These are phyloP conservation scores for Ustilago loliicola DNA, from an alignment of 1,284 basidiomycete species.

Conservation along the genomic window DNA sequence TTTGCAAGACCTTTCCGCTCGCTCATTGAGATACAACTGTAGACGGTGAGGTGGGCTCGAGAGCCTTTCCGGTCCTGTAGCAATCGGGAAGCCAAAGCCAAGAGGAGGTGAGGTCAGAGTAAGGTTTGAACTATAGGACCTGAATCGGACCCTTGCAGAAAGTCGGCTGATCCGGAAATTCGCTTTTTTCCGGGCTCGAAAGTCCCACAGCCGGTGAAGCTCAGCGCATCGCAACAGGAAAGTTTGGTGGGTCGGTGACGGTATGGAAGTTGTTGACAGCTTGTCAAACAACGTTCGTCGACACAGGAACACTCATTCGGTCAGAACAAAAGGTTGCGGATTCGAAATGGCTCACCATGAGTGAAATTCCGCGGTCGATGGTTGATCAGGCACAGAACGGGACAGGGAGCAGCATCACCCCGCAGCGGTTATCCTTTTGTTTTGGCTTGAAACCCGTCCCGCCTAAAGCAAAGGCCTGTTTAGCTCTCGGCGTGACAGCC, in stretches of 20 bases:
- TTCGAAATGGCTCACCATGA: neutral
- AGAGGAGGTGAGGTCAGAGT: no score
- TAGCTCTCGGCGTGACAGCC: neutral
- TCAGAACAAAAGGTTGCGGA: no score
- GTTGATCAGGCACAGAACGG: slow-evolving; percentile 5
- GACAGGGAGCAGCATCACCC: slow-evolving; percentile 1
- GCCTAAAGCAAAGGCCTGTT: neutral
- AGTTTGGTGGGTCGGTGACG: neutral
- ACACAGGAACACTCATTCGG: neutral
- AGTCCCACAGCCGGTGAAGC: no score
- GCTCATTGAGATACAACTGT: no score
- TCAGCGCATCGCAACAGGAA: no score
- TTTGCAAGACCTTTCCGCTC: neutral
- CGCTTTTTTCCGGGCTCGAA: slow-evolving; percentile 1
- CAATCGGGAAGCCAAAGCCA: no score
- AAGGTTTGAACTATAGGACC: neutral
- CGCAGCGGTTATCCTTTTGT: slow-evolving; percentile 14
- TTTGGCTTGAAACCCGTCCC: neutral
- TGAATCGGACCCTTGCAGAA: slow-evolving; percentile 1
- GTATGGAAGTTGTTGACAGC: neutral
- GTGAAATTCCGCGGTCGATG: slow-evolving; percentile 3
- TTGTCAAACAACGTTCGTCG: neutral
- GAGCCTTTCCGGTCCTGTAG: no score
- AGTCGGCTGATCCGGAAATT: slow-evolving; percentile 7
- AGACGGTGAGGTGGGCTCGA: no score